Evolutionary conservation across 2,329 filamentous ascomycete species (phyloP), one percentile per base, ranked within the genome.

Genomic region (Aspergillus sp.): DNA sequence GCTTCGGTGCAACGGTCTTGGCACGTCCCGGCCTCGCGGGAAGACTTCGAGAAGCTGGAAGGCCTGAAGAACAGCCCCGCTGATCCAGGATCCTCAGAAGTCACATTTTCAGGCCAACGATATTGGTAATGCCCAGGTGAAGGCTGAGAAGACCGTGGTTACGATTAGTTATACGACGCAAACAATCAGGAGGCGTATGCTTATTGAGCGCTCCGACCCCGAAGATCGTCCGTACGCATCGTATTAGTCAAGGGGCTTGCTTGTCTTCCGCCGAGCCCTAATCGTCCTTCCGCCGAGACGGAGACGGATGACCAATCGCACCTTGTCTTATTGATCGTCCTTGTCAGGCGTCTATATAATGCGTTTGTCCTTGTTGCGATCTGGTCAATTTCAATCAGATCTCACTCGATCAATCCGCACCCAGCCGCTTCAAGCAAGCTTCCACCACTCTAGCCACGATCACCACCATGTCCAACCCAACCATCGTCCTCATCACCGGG

Each of bases 401-500:
- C 31, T 38, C 13, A 9, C 31, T 38, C 31, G 13, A 38, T 15
- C 8, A 15, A 5, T 4, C 8, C 8, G 9, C 31, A 11, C 13
- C 7, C 31, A 8, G 9, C 31, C 8, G 13, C 31, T 38, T 38
- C 34, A 11, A 38, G 7, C 31, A 34, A 28, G 25, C 25, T 28
- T 28, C 25, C 34, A 38, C 9, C 6, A 15, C 11, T 41, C 34
- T 7, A 28, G 6, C 25, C 6, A 28, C 6, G 3, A 28, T 7
- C 25, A 28, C 25, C 6, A 41, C 52, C 8, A 54, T 54, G 52
- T 31, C 38, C 7, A 38, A 17, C 38, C 22, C 22, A 51, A 60
- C 43, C 1, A n/a, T 54, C 11, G n/a, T 60, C 31, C 57, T 55
- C 31, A 43, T 55, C 17, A 60, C 57, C 15, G 57, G 57, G 51